Evolutionary conservation across 2,329 filamentous ascomycete species (phyloP), one percentile per base, ranked within the genome.

Genomic region (Rutstroemia sp.): DNA sequence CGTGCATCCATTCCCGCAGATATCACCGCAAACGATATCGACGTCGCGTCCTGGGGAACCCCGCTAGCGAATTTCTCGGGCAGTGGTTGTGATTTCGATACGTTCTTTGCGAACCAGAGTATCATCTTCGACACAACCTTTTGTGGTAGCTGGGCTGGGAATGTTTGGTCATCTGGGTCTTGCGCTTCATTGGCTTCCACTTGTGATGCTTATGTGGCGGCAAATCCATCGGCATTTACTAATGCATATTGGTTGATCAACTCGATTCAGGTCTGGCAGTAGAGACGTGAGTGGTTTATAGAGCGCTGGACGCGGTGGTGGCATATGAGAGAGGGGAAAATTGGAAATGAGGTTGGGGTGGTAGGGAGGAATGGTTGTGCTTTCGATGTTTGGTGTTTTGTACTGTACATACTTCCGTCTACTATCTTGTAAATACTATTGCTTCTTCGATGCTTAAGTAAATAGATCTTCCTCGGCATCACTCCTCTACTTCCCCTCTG

Each of bases 181-280:
- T 92, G 88, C 70, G 72, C 77, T 1, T 72, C 78, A 42, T 75
- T 82, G 62, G 87, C 82, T 0, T 60, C 72, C 40, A 84, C 83
- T 0, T 96, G 92, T 75, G 68, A 84, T 27, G 80, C 82, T 23
- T 95, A 83, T 69, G 91, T 95, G 21, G 76, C 77, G 54, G 75
- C 79, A 63, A 88, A 92, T 70, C 87, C 90, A 0, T 66, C 71
- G 12, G 65, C 58, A 9, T 95, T 94, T 69, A 68, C 72, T 19
- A 78, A 92, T 23, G 81, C 88, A 1, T 95, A 86, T 74, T 95
- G 89, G 88, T 72, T 81, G 58, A 79, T 95, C 72, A 88, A 87
- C 38, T 65, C 30, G 30, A 40, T 53, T 46, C 40, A 53, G 25
- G 51, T 53, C 16, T 53, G 40, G 40, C 40, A 53, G 8, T 53